Conservation (phyloP, 2,329 filamentous ascomycete species). For the Fusarium sp. region DNA sequence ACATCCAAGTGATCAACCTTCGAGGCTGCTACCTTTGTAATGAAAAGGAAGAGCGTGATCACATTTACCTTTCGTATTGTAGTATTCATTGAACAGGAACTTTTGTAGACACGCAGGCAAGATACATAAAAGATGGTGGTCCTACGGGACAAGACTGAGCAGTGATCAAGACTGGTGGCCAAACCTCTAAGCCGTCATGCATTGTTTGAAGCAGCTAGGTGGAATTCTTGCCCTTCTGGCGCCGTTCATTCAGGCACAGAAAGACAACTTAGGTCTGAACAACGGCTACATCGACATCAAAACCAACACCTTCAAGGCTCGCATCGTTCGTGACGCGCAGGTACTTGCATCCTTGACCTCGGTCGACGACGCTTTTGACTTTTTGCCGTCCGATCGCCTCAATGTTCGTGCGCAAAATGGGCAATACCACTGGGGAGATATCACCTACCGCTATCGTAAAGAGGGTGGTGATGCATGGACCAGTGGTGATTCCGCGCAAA, state of each 20-base stretch:
- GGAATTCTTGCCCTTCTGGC: not conserved
- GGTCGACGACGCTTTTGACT: conserved; percentile 62
- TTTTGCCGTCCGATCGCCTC: conserved; percentile 67
- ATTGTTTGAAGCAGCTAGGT: not conserved
- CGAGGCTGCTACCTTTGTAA: not conserved
- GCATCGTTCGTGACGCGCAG: conserved; percentile 60
- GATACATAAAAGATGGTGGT: not conserved
- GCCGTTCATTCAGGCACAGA: not conserved
- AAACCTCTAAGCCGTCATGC: conserved; percentile 2
- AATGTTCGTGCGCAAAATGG: conserved; percentile 61
- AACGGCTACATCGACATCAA: conserved; percentile 58
- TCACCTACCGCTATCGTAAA: conserved; percentile 68
- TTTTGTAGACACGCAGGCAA: not conserved
- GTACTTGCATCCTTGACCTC: conserved; percentile 64
- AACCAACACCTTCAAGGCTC: conserved; percentile 59
- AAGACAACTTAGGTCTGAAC: conserved; percentile 53
- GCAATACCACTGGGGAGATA: conserved; percentile 71
- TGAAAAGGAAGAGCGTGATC: not conserved
- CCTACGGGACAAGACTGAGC: too few relatives aligned
- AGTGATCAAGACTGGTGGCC: too few relatives aligned
- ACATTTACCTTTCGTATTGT: not conserved
- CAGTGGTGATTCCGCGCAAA: conserved; percentile 60
- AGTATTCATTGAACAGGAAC: not conserved
- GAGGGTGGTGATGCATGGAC: conserved; percentile 58
- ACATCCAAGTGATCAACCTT: not conserved